Evolutionary conservation across 1,139 yeast genomes (phyloP).

Genomic region (Saccharomyces hybrid): DNA sequence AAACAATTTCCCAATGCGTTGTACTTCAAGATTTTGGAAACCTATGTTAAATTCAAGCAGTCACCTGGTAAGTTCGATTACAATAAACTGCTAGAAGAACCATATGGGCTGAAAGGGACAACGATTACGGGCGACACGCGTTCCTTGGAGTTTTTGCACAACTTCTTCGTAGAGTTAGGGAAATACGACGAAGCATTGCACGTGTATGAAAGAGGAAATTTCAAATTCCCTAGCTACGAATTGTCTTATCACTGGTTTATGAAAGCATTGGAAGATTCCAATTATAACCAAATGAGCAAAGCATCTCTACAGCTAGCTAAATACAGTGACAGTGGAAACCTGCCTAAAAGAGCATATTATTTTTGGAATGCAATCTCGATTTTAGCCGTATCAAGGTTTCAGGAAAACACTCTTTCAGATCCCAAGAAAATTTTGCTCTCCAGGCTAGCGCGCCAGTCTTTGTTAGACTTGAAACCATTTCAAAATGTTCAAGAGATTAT

Average conservation of each 20-base stretch:
- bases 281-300: conserved; percentile 22
- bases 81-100: conserved; percentile 12
- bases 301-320: conserved; percentile 24
- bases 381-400: conserved; percentile 20
- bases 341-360: conserved; percentile 15
- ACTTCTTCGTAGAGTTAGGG: conserved; percentile 22
- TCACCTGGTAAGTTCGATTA: conserved; percentile 23
- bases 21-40: conserved; percentile 21
- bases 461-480: conserved; percentile 21
- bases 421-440: conserved; percentile 22
- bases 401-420: conserved; percentile 11
- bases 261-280: conserved; percentile 21
- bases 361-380: conserved; percentile 29
- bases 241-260: conserved; percentile 26
- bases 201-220: conserved; percentile 24
- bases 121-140: conserved; percentile 21
- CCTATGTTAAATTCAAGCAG: conserved; percentile 25
- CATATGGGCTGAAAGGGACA: conserved; percentile 17
- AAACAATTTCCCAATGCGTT: conserved; percentile 23
- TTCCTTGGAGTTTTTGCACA: conserved; percentile 22
- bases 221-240: conserved; percentile 24
- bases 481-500: conserved; percentile 26
- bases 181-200: conserved; percentile 22
- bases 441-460: conserved; percentile 18
- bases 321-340: conserved; percentile 8